phyloP scores from a whole-genome alignment of 164 flowering plant species.

The Berberis thunbergii region DNA sequence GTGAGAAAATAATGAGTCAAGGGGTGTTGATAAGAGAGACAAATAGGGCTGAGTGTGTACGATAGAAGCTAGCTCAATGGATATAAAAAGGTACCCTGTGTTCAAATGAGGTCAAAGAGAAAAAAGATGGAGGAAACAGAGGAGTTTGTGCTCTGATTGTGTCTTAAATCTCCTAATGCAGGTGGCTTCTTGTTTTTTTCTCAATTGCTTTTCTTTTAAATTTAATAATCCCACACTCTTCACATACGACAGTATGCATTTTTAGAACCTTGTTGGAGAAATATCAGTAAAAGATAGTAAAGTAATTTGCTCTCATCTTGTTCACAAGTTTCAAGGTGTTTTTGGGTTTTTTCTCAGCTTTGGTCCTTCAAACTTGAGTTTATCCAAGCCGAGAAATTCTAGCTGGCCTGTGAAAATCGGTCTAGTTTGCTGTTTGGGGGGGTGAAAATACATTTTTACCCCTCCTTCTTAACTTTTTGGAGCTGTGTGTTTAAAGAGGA shows the following conservation, averaged over 20 bases:
- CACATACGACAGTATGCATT: background rate
- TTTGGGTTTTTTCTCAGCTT: background rate
- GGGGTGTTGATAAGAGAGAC: background rate
- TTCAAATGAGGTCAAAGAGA: no score
- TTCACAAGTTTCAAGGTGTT: constrained; percentile 8
- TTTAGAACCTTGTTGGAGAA: background rate
- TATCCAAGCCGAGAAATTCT: background rate
- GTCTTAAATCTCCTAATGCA: background rate
- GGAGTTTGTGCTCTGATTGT: constrained; percentile 4
- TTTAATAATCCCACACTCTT: no score
- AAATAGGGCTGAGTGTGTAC: background rate
- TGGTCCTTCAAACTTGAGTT: background rate
- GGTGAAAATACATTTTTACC: no score
- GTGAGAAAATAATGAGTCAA: constrained; percentile 3
- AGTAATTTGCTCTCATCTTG: constrained; percentile 3
- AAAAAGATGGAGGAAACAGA: background rate
- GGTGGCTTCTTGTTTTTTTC: background rate
- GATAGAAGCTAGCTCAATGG: background rate
- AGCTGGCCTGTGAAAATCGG: background rate
- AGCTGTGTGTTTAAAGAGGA: no score
- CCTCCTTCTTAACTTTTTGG: no score
- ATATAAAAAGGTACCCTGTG: background rate
- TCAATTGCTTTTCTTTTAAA: no score
- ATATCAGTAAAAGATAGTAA: background rate
- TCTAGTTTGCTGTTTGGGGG: no score